Percentiles rank a stretch among this genome's conserved stretches.
Conservation (phyloP, 1,139 yeast species). For the Suhomyces yuchorum region DNA sequence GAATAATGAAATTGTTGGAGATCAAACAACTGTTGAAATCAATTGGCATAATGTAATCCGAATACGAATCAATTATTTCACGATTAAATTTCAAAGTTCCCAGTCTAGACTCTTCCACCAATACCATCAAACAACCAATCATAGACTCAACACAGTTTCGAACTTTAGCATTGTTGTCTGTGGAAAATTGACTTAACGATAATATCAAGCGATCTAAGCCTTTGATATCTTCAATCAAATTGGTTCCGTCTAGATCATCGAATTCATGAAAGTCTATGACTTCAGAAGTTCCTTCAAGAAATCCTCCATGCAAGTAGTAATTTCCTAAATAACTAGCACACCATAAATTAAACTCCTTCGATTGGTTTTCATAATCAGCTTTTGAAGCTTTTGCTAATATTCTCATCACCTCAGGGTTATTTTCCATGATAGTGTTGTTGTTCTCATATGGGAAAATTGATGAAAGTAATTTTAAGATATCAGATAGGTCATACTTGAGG, state of each 20-base stretch:
- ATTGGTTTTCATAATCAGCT: slow-evolving; percentile 9
- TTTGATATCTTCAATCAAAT: slow-evolving; percentile 15
- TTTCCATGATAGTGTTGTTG: slow-evolving; percentile 1
- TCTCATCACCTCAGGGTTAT: slow-evolving; percentile 23
- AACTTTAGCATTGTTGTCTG: slow-evolving; percentile 20
- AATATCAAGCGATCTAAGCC: slow-evolving; percentile 20
- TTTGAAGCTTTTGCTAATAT: slow-evolving; percentile 20
- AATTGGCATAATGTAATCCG: slow-evolving; percentile 30
- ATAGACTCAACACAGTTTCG: slow-evolving; percentile 39
- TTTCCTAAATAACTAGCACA: slow-evolving; percentile 45
- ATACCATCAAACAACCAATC: slow-evolving; percentile 36
- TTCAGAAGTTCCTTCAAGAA: slow-evolving; percentile 13
- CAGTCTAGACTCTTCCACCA: slow-evolving; percentile 19
- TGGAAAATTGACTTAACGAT: slow-evolving; percentile 14
- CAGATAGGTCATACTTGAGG: slow-evolving; percentile 7
- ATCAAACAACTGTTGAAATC: slow-evolving; percentile 37
- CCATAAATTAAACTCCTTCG: slow-evolving; percentile 38
- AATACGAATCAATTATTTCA: neutral
- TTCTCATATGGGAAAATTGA: slow-evolving; percentile 19
- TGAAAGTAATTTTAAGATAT: slow-evolving; percentile 22
- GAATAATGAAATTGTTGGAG: slow-evolving; percentile 19
- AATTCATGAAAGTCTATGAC: slow-evolving; percentile 17
- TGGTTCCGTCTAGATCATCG: slow-evolving; percentile 8
- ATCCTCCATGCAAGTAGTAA: slow-evolving; percentile 32
- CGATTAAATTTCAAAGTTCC: neutral